These are phyloP conservation scores for Apiotrichum veenhuisii DNA, from an alignment of 1,284 basidiomycete genomes.

Conservation along the genomic window DNA sequence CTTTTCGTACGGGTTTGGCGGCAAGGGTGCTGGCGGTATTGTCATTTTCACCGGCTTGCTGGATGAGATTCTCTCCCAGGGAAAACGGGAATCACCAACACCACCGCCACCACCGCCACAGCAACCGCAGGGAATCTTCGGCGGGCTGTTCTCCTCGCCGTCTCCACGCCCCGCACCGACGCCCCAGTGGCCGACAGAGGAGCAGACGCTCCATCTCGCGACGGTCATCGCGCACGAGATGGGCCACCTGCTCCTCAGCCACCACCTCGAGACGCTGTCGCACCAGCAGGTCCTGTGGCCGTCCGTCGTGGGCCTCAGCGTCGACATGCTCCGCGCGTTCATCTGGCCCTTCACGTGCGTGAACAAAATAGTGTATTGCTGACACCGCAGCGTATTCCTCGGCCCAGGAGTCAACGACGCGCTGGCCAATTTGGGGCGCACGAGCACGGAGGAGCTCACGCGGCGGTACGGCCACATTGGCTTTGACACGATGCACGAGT, in stretches of 20 bases:
- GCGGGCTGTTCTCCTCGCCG: slow-evolving; percentile 20
- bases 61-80: slow-evolving; percentile 66
- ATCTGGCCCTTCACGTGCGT: slow-evolving; percentile 72
- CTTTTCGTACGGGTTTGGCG: slow-evolving; percentile 87
- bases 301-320: slow-evolving; percentile 66
- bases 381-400: slow-evolving; percentile 59
- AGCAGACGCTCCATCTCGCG: slow-evolving; percentile 78
- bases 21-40: slow-evolving; percentile 79
- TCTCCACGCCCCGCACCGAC: slow-evolving; percentile 25
- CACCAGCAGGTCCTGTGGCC: slow-evolving; percentile 76
- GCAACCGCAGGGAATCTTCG: slow-evolving; percentile 13
- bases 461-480: slow-evolving; percentile 57
- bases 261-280: slow-evolving; percentile 83
- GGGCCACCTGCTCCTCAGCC: slow-evolving; percentile 76
- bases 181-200: slow-evolving; percentile 60
- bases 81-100: slow-evolving; percentile 15
- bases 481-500: slow-evolving; percentile 70
- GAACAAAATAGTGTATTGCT: background rate
- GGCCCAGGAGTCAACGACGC: slow-evolving; percentile 90
- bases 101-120: background rate
- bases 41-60: slow-evolving; percentile 85
- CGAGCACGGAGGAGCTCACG: slow-evolving; percentile 67
- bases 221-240: slow-evolving; percentile 83
- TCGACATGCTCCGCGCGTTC: slow-evolving; percentile 69
- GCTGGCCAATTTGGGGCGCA: slow-evolving; percentile 70